Evolutionary conservation across 768 basidiomycete genomes (phyloP).

Genomic region (Tubosaeta sp.): DNA sequence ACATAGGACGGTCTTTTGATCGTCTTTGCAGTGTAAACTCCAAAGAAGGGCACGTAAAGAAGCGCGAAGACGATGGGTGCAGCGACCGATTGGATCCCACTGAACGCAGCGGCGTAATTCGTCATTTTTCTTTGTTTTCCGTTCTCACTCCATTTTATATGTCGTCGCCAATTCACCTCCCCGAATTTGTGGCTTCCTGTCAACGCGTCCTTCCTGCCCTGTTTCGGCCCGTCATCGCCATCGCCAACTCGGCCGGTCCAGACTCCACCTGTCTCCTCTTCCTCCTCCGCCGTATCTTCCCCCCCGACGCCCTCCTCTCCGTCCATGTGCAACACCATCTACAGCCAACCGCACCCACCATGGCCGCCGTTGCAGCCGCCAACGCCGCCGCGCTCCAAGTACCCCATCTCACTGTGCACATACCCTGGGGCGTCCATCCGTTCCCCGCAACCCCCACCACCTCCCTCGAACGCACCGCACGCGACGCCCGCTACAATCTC

Average conservation of each 20-base stretch:
- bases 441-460: slow-evolving; percentile 47
- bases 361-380: slow-evolving; percentile 48
- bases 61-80: slow-evolving; percentile 26
- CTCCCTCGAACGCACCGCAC: slow-evolving; percentile 53
- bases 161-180: slow-evolving; percentile 34
- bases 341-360: slow-evolving; percentile 50
- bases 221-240: slow-evolving; percentile 30
- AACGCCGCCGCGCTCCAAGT: slow-evolving; percentile 43
- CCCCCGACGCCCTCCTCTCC: slow-evolving; percentile 42
- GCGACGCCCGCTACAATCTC: slow-evolving; percentile 53
- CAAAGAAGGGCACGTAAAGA: slow-evolving; percentile 20
- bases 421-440: slow-evolving; percentile 56
- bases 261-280: slow-evolving; percentile 80
- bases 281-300: slow-evolving; percentile 46
- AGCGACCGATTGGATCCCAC: slow-evolving; percentile 23
- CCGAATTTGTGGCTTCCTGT: slow-evolving; percentile 41
- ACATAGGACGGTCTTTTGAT: slow-evolving; percentile 17
- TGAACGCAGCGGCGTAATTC: slow-evolving; percentile 12
- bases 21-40: slow-evolving; percentile 11
- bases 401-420: slow-evolving; percentile 40
- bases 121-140: not conserved
- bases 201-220: too few relatives aligned
- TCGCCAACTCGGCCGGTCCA: slow-evolving; percentile 79
- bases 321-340: slow-evolving; percentile 69
- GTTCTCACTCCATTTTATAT: not conserved